Percentiles rank a stretch among this genome's conserved stretches.
Evolutionary conservation across 305 asterid genomes (phyloP).

Genomic region (Euphrasia arctica): DNA sequence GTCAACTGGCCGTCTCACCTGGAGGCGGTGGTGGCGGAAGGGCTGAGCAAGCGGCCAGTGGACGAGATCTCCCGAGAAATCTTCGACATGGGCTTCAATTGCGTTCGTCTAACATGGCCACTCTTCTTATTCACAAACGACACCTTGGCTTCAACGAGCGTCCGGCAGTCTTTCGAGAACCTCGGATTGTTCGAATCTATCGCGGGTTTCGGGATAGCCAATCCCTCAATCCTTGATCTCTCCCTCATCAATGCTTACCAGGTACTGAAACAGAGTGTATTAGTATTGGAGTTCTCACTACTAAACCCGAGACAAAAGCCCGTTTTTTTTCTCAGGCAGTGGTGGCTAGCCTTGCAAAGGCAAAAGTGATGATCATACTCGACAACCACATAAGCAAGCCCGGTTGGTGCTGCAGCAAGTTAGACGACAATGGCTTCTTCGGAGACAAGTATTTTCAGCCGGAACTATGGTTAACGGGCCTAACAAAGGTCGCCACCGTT

Average conservation of each 20-base stretch:
- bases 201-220: slow-evolving; percentile 57
- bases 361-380: slow-evolving; percentile 71
- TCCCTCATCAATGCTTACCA: slow-evolving; percentile 72
- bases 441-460: slow-evolving; percentile 78
- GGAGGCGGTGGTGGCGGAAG: slow-evolving; percentile 85
- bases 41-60: slow-evolving; percentile 78
- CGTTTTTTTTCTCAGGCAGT: slow-evolving; percentile 51
- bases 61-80: slow-evolving; percentile 63
- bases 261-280: slow-evolving; percentile 41
- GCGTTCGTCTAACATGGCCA: slow-evolving; percentile 95
- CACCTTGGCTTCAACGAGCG: slow-evolving; percentile 57
- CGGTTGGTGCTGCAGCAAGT: slow-evolving; percentile 88
- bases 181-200: slow-evolving; percentile 59
- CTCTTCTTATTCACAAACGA: slow-evolving; percentile 79
- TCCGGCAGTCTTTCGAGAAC: slow-evolving; percentile 62
- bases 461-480: slow-evolving; percentile 69
- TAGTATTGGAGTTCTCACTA: neutral
- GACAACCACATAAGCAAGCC: slow-evolving; percentile 94
- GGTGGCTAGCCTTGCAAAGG: slow-evolving; percentile 69
- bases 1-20: slow-evolving; percentile 92
- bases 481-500: slow-evolving; percentile 64
- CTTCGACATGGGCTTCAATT: slow-evolving; percentile 65
- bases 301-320: no score
- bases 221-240: slow-evolving; percentile 77
- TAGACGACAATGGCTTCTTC: slow-evolving; percentile 87